These are phyloP conservation scores for Verticillium albo-atrum DNA, from an alignment of 2,329 filamentous ascomycete species.

Conservation along the genomic window DNA sequence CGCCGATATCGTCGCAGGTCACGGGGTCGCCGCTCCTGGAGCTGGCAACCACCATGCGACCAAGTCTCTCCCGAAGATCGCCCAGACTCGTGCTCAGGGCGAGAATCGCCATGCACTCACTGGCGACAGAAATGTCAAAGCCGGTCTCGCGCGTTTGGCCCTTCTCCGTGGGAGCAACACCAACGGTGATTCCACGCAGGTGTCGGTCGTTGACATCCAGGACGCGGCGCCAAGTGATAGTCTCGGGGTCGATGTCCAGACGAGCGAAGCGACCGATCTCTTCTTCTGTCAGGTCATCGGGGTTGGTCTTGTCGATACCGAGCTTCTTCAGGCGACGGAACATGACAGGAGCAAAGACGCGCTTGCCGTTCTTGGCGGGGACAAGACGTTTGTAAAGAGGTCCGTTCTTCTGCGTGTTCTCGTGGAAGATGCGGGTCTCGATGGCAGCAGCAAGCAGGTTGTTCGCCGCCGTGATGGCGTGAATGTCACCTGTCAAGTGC, in stretches of 20 bases:
- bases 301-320: slow-evolving; percentile 92
- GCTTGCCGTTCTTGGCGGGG: slow-evolving; percentile 83
- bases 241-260: slow-evolving; percentile 92
- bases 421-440: slow-evolving; percentile 97
- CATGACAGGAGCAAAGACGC: slow-evolving; percentile 85
- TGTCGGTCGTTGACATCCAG: slow-evolving; percentile 97
- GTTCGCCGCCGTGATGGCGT: slow-evolving; percentile 95
- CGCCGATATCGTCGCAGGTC: slow-evolving; percentile 93
- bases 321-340: slow-evolving; percentile 91
- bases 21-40: slow-evolving; percentile 83
- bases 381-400: slow-evolving; percentile 84
- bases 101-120: slow-evolving; percentile 97
- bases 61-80: slow-evolving; percentile 90
- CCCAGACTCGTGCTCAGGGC: slow-evolving; percentile 82
- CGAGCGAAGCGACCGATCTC: slow-evolving; percentile 87
- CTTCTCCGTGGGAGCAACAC: slow-evolving; percentile 85
- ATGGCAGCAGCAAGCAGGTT: slow-evolving; percentile 95
- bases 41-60: slow-evolving; percentile 91
- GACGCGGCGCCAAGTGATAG: slow-evolving; percentile 95
- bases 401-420: slow-evolving; percentile 88
- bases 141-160: slow-evolving; percentile 83
- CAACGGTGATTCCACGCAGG: slow-evolving; percentile 82
- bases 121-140: slow-evolving; percentile 97
- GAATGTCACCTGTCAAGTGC: slow-evolving; percentile 95
- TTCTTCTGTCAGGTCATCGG: slow-evolving; percentile 83